Percentiles rank a stretch among this genome's conserved stretches.
phyloP scores from a whole-genome alignment of 148 eudicot species.

The Nepenthes gracilis region DNA sequence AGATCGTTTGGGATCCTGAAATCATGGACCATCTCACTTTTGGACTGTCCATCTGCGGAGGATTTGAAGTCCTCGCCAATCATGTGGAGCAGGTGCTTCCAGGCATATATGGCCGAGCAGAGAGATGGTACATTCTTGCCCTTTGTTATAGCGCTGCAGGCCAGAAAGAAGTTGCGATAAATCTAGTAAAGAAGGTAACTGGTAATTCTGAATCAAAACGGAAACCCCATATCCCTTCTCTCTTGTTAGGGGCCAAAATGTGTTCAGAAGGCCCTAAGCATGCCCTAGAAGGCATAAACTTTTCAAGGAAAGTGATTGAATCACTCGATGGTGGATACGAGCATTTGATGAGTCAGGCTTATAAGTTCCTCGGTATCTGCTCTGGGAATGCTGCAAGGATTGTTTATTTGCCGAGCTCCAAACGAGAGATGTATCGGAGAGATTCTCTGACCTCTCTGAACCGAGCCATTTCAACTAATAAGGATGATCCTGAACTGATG shows the following conservation, averaged over 20 bases:
- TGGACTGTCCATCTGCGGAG: constrained; percentile 56
- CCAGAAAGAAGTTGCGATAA: constrained; percentile 48
- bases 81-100: constrained; percentile 75
- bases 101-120: constrained; percentile 48
- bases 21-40: constrained; percentile 67
- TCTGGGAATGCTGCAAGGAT: constrained; percentile 67
- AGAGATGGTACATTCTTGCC: constrained; percentile 90
- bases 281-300: constrained; percentile 58
- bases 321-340: constrained; percentile 25
- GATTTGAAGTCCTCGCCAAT: constrained; percentile 58
- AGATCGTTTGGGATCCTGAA: constrained; percentile 70
- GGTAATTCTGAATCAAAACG: constrained; percentile 54
- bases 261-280: constrained; percentile 43
- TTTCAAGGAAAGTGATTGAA: constrained; percentile 39
- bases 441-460: constrained; percentile 41
- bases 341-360: constrained; percentile 54
- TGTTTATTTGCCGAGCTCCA: constrained; percentile 33
- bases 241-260: constrained; percentile 73
- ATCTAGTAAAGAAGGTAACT: constrained; percentile 41
- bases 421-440: constrained; percentile 36
- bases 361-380: constrained; percentile 66
- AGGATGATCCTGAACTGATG: constrained; percentile 48
- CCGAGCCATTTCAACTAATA: constrained; percentile 20
- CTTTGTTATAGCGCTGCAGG: constrained; percentile 84
- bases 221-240: constrained; percentile 47